phyloP scores from a whole-genome alignment of 441 rosid species.

The Gossypium trilobum region DNA sequence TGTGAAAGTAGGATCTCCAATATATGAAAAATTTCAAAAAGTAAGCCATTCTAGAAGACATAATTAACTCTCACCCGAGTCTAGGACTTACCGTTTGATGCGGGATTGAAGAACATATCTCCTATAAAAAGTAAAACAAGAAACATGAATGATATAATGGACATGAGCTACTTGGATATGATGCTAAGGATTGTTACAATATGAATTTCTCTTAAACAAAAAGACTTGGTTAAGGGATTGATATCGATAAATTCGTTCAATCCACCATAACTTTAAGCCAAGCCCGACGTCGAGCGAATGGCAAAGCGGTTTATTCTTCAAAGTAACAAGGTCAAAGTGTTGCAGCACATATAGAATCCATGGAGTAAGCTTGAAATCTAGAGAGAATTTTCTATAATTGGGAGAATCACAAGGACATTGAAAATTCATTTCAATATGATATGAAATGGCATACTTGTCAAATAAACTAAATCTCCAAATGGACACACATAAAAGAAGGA shows the following conservation, averaged over 20 bases:
- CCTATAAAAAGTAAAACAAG: not conserved
- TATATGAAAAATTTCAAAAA: too few species aligned
- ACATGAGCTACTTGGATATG: not conserved
- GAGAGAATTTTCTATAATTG: not conserved
- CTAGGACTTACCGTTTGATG: not conserved
- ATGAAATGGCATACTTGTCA: not conserved
- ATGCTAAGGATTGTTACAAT: not conserved
- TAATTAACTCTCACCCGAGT: too few species aligned
- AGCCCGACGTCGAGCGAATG: not conserved
- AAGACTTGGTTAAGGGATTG: not conserved
- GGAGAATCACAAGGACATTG: not conserved
- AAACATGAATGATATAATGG: not conserved
- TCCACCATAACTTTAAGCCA: not conserved
- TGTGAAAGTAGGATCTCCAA: too few species aligned
- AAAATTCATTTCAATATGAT: not conserved
- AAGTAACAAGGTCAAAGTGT: not conserved
- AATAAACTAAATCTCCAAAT: not conserved
- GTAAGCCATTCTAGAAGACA: too few species aligned
- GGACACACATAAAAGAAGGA: conserved; percentile 4
- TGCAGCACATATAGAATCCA: not conserved
- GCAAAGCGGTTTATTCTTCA: not conserved
- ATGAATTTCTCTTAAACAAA: not conserved
- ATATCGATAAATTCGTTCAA: not conserved
- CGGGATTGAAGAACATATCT: not conserved
- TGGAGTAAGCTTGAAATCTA: not conserved